Evolutionary conservation across 2,329 filamentous ascomycete species (phyloP), one percentile per base, ranked within the genome.

Genomic region (Exophiala xenobiotica): DNA sequence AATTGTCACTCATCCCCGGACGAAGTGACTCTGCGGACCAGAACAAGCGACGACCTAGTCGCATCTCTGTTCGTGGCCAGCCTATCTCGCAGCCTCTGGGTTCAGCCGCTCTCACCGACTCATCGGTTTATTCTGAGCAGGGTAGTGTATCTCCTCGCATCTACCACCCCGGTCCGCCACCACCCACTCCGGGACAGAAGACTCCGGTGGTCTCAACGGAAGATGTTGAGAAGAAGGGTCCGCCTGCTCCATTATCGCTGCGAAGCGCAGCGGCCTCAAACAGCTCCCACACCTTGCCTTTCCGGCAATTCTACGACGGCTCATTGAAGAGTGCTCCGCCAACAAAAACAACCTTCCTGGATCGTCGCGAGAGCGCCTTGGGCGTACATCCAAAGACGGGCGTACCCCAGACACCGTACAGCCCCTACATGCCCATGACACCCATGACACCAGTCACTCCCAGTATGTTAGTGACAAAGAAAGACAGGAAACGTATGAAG

Each of bases 111-210:
- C 68, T 71, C 19, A 70, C 70, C 51, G 67, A 71, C 0, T 67
- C 67, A 20, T 66, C 69, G 3, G 69, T 75, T 41, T 76, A 77
- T 53, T 67, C 72, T 11, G 73, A 75, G 18, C 73, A 70, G n/a
- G 73, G 78, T n/a, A 77, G 80, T 1, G 69, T 83, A 3, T 80
- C 79, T 1, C 80, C 80, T 6, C 73, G 79, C 35, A 69, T 76
- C 56, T 82, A 82, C 66, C 75, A 75, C 40, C 78, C 78, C 0
- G 75, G 77, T 2, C 74, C 76, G 6, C 78, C 80, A 2, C 80
- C 80, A n/a, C 72, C 72, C 5, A 75, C 76, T 3, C 78, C 79
- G 4, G 52, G 61, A 9, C 60, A 65, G 39, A 65, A 59, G 31
- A 42, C 49, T 27, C 44, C 51, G 6, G 19, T 19, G 2, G 38